A percentile compares a stretch with the other conserved stretches of the same genome.
Evolutionary conservation across 176 grass and related monocot genomes (phyloP).

Genomic region (Bonia amplexicaulis): DNA sequence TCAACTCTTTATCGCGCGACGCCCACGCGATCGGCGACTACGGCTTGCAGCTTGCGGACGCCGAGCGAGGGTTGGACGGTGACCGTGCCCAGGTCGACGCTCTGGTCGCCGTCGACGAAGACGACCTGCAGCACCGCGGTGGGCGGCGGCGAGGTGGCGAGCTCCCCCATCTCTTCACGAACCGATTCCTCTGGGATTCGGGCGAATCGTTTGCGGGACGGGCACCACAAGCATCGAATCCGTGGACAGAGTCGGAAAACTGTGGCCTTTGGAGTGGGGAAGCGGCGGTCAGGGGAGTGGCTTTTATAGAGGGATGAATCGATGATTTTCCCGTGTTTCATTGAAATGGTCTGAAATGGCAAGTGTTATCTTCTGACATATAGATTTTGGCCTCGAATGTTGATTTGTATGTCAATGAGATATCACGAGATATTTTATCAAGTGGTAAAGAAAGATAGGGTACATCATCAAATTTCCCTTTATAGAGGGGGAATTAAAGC

Average conservation of each 20-base stretch:
- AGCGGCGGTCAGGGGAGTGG: neutral
- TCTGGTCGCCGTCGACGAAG: conserved; percentile 60
- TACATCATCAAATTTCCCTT: too few relatives aligned
- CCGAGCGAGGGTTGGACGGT: conserved; percentile 40
- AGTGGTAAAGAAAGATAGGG: too few relatives aligned
- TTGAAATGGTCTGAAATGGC: too few relatives aligned
- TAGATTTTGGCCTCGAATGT: too few relatives aligned
- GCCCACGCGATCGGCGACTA: conserved; percentile 51
- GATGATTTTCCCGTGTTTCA: too few relatives aligned
- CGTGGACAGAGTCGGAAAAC: neutral
- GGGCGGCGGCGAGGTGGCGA: conserved; percentile 6
- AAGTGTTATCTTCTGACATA: too few relatives aligned
- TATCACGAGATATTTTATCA: too few relatives aligned
- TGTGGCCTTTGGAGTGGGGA: neutral
- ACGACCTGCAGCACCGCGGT: conserved; percentile 42
- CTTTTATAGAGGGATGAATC: conserved; percentile 37
- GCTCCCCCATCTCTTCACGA: conserved; percentile 24
- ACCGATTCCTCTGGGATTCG: neutral
- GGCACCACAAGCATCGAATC: conserved; percentile 21
- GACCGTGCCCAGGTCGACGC: conserved; percentile 63
- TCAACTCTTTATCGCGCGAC: too few relatives aligned
- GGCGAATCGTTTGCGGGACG: neutral
- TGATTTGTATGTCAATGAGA: too few relatives aligned
- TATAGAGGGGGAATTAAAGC: neutral
- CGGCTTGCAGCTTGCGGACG: conserved; percentile 45